A percentile compares a stretch with the other conserved stretches of the same genome.
These are phyloP conservation scores for Rosa hybrid DNA, from an alignment of 331 rosid genomes.

Conservation along the genomic window DNA sequence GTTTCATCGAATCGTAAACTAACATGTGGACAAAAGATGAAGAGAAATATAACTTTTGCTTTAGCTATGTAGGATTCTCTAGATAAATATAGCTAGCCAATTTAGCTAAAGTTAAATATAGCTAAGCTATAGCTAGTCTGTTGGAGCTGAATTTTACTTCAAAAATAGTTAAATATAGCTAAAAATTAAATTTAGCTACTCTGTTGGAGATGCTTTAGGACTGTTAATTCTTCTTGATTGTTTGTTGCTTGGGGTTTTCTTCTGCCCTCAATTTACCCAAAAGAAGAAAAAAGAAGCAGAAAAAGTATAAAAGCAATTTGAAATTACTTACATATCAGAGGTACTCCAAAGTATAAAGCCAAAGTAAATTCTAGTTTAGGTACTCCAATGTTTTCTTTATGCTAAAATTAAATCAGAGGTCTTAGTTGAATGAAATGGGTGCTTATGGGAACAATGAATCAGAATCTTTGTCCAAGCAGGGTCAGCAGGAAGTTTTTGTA, in stretches of 20 bases:
- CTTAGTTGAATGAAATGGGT: constrained; percentile 2
- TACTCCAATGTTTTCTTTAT: not conserved
- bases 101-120: too few species aligned
- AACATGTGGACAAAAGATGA: too few species aligned
- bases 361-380: not conserved
- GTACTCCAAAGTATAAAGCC: too few species aligned
- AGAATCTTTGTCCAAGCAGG: constrained; percentile 68
- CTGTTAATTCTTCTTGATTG: not conserved
- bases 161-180: too few species aligned
- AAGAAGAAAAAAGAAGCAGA: not conserved
- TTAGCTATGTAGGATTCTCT: too few species aligned
- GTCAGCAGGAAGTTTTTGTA: constrained; percentile 77
- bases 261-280: not conserved
- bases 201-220: too few species aligned
- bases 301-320: not conserved
- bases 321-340: not conserved
- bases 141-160: too few species aligned
- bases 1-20: too few species aligned
- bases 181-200: too few species aligned
- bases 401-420: constrained; percentile 17
- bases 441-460: constrained; percentile 26
- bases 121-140: too few species aligned
- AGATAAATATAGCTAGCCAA: too few species aligned
- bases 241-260: not conserved
- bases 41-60: too few species aligned